A percentile compares a stretch with the other conserved stretches of the same genome.
Evolutionary conservation across 2,329 filamentous ascomycete species (phyloP).

Genomic region (Sphaceloma murrayae): DNA sequence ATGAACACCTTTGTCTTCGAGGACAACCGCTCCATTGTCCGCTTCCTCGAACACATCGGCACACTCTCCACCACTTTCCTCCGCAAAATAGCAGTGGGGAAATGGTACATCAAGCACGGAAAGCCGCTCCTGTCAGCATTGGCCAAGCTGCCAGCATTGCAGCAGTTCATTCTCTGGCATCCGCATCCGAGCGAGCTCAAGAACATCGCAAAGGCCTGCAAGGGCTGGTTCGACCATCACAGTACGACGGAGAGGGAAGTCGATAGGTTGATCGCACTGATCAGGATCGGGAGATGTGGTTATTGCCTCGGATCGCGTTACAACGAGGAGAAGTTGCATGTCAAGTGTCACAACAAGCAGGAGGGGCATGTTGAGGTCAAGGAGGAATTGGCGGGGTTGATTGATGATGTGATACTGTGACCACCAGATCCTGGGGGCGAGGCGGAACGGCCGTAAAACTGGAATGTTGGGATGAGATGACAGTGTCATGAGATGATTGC

Average conservation of each 20-base stretch:
- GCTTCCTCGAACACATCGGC: neutral
- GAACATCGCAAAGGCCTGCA: neutral
- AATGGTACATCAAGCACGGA: neutral
- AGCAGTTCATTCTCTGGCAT: neutral
- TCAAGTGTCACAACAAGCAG: neutral
- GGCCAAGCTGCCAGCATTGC: neutral
- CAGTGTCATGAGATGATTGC: no score
- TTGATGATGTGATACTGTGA: slow-evolving; percentile 1
- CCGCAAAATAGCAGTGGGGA: neutral
- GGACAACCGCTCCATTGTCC: neutral
- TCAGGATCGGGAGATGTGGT: neutral
- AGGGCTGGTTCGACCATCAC: slow-evolving; percentile 2
- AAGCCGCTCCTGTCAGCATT: neutral
- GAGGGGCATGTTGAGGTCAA: neutral
- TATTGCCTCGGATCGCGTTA: neutral
- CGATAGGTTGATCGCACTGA: neutral
- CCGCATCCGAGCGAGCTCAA: neutral
- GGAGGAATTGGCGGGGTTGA: neutral
- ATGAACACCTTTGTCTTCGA: neutral
- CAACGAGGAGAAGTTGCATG: no score
- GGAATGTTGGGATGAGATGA: no score
- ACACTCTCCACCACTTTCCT: neutral
- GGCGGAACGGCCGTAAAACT: no score
- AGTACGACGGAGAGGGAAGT: neutral
- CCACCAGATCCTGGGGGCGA: no score